Evolutionary conservation across 2,329 filamentous ascomycete genomes (phyloP).

Genomic region (Lachnum nothofagi): DNA sequence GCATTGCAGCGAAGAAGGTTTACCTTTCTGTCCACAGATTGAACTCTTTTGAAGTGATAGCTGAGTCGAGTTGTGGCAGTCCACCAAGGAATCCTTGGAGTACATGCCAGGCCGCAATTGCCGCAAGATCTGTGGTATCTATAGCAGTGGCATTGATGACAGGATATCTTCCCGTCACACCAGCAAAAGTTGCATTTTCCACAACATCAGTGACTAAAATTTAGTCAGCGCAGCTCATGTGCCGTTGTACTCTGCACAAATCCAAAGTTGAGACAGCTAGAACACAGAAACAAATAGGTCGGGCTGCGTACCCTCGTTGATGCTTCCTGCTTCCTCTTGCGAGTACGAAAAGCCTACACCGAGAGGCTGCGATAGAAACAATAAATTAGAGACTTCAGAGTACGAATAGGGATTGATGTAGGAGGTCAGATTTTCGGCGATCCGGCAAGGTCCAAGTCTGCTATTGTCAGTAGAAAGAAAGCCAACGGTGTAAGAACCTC

Average conservation of each 20-base stretch:
- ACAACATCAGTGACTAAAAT: slow-evolving; percentile 4
- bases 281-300: neutral
- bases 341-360: slow-evolving; percentile 65
- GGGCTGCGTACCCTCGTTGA: slow-evolving; percentile 11
- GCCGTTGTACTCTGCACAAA: neutral
- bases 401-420: slow-evolving; percentile 54
- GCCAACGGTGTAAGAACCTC: neutral
- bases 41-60: slow-evolving; percentile 31
- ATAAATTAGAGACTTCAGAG: slow-evolving; percentile 52
- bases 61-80: slow-evolving; percentile 36
- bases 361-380: slow-evolving; percentile 54
- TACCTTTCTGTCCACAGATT: slow-evolving; percentile 56
- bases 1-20: neutral
- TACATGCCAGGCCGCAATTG: slow-evolving; percentile 49
- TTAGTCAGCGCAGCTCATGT: neutral
- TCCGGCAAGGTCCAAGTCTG: slow-evolving; percentile 38
- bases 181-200: slow-evolving; percentile 19
- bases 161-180: slow-evolving; percentile 21
- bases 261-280: neutral
- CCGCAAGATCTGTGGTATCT: slow-evolving; percentile 53
- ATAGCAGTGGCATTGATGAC: slow-evolving; percentile 41
- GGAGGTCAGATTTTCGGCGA: slow-evolving; percentile 30
- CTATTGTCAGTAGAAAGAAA: neutral
- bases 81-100: slow-evolving; percentile 50
- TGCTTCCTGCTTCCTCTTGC: slow-evolving; percentile 23